Base-by-base conservation (phyloP, 768 basidiomycete species). In the Termitomyces sp. region DNA sequence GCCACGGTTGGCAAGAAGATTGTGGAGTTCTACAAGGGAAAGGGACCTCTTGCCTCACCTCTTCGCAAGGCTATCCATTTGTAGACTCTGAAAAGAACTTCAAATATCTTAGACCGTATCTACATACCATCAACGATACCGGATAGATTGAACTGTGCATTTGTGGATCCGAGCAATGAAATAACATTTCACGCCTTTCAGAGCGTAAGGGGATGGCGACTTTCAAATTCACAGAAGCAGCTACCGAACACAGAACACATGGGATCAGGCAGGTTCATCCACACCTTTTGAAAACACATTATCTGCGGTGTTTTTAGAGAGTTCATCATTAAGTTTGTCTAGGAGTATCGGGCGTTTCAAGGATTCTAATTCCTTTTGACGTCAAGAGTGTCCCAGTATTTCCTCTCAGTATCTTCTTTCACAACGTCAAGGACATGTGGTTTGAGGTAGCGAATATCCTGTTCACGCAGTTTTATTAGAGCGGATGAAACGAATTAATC, bases 371-470 rank as follows among this genome's bases (percentile, higher is more conserved):
- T 88, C 76, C 83, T 82, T 69, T 81, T 76, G 48, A 96, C 85
- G 24, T 78, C 76, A 70, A 91, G 75, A 59, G 77, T 86, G 77
- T 98, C 95, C 92, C 92, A 97, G 58, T 78, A 77, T 36, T 66
- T 70, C 66, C 94, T 83, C 79, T 98, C 96, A 31, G 76, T 72
- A 42, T 89, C 80, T 76, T 98, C 95, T 63, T 79, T 80, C 66
- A 76, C 75, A 61, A 96, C 88, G 45, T 87, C 82, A 60, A 78
- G 65, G 42, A 98, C 84, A 70, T 88, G 83, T 31, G 91, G 88
- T 61, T 79, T 81, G 66, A 98, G 85, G 82, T 97, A 98, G 59
- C 94, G 91, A 62, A 82, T 73, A 72, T 98, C 96, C 96, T 98
- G 73, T 24, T 8, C 30, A 48, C 11, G 15, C 58, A 60, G 60